These are phyloP conservation scores for Scedosporium boydii DNA, from an alignment of 2,329 filamentous ascomycete species.

Conservation along the genomic window DNA sequence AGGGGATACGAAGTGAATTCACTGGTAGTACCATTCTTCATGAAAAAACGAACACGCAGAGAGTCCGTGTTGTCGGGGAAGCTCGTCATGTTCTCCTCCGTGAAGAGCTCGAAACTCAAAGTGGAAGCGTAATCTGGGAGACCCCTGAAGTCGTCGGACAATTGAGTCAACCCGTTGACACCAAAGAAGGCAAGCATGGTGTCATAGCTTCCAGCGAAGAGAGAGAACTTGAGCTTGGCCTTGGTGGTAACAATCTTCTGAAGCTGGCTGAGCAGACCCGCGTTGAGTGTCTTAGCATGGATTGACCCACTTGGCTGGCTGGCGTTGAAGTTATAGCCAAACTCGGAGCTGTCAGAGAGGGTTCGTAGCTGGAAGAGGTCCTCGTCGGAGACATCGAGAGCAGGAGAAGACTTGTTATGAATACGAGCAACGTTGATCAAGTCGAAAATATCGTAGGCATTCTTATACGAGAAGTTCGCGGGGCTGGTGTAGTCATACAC, in stretches of 20 bases:
- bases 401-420: constrained; percentile 17
- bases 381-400: constrained; percentile 20
- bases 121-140: constrained; percentile 26
- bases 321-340: constrained; percentile 20
- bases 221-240: constrained; percentile 23
- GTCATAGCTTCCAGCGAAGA: constrained; percentile 24
- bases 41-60: constrained; percentile 22
- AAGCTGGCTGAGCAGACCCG: constrained; percentile 20
- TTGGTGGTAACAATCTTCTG: constrained; percentile 19
- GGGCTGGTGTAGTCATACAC: constrained; percentile 21
- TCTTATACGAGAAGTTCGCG: constrained; percentile 22
- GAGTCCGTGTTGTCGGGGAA: constrained; percentile 19
- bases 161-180: constrained; percentile 15
- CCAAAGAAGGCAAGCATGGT: constrained; percentile 27
- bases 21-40: constrained; percentile 23
- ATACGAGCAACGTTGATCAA: constrained; percentile 25
- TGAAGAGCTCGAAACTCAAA: constrained; percentile 25
- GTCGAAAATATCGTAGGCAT: constrained; percentile 26
- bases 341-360: constrained; percentile 22
- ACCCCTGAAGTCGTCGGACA: constrained; percentile 20
- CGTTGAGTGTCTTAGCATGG: constrained; percentile 20
- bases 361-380: constrained; percentile 22
- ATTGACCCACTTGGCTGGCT: constrained; percentile 19
- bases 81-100: constrained; percentile 11
- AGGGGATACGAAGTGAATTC: constrained; percentile 19